Conservation (phyloP, 2,329 filamentous ascomycete genomes). For the Ceratocystis albifundus region DNA sequence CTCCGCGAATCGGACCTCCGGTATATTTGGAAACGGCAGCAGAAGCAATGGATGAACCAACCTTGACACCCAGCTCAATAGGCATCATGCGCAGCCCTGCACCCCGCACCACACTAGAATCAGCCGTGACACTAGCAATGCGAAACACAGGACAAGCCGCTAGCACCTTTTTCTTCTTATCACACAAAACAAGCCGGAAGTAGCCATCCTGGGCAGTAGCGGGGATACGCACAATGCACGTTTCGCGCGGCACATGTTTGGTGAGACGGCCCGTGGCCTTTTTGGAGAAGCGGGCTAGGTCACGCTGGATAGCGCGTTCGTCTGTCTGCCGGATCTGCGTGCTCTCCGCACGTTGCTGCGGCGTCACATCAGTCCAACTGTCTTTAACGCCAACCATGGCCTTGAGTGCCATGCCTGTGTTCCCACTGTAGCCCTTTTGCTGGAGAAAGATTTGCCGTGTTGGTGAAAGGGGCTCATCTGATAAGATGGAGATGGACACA, state of each 20-base stretch:
- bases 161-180: constrained; percentile 41
- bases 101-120: constrained; percentile 50
- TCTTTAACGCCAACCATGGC: constrained; percentile 47
- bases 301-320: constrained; percentile 56
- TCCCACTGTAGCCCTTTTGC: constrained; percentile 55
- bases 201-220: constrained; percentile 54
- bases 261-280: constrained; percentile 38
- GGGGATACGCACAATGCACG: constrained; percentile 53
- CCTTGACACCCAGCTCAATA: constrained; percentile 51
- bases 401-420: constrained; percentile 55
- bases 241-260: constrained; percentile 48
- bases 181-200: constrained; percentile 55
- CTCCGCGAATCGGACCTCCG: constrained; percentile 34
- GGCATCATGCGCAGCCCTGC: constrained; percentile 54
- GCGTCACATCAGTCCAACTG: constrained; percentile 59
- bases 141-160: constrained; percentile 58
- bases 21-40: constrained; percentile 20
- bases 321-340: constrained; percentile 44
- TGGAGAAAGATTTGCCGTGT: constrained; percentile 56
- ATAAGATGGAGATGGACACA: constrained; percentile 53
- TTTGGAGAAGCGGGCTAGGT: constrained; percentile 52
- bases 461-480: constrained; percentile 43
- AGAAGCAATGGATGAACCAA: constrained; percentile 39
- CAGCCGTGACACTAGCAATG: constrained; percentile 53
- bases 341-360: constrained; percentile 36